These are phyloP conservation scores for Tolypocladium sp. DNA, from an alignment of 2,329 filamentous ascomycete genomes.

Conservation along the genomic window DNA sequence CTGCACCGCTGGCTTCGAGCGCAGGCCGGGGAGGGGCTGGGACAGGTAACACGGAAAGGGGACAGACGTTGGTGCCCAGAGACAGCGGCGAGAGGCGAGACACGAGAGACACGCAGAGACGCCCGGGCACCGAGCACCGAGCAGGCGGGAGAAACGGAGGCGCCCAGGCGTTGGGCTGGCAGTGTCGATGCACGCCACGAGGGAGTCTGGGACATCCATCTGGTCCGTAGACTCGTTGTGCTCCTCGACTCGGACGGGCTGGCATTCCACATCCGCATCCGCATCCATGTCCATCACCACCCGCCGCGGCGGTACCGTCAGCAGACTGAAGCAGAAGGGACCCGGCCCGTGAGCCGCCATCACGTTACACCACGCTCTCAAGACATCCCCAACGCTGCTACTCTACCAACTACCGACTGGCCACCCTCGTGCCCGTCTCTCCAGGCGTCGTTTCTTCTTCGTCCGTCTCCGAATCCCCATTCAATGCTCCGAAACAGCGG, in stretches of 20 bases:
- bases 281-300: not conserved
- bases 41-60: not conserved
- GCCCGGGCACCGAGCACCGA: not conserved
- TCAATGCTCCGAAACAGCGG: not conserved
- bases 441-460: not conserved
- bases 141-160: not conserved
- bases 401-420: not conserved
- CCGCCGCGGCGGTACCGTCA: not conserved
- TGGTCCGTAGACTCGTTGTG: not conserved
- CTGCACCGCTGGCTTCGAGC: not conserved
- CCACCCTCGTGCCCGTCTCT: not conserved
- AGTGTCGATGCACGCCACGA: not conserved
- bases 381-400: not conserved
- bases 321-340: not conserved
- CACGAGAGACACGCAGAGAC: not conserved
- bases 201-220: not conserved
- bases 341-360: not conserved
- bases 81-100: not conserved
- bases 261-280: not conserved
- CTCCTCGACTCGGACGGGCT: not conserved
- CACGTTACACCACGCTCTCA: not conserved
- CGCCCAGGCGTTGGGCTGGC: not conserved
- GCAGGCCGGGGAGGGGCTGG: not conserved
- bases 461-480: not conserved
- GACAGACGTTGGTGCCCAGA: not conserved